Conservation (phyloP, 31 red algal species). For the Asparagopsis taxiformis region DNA sequence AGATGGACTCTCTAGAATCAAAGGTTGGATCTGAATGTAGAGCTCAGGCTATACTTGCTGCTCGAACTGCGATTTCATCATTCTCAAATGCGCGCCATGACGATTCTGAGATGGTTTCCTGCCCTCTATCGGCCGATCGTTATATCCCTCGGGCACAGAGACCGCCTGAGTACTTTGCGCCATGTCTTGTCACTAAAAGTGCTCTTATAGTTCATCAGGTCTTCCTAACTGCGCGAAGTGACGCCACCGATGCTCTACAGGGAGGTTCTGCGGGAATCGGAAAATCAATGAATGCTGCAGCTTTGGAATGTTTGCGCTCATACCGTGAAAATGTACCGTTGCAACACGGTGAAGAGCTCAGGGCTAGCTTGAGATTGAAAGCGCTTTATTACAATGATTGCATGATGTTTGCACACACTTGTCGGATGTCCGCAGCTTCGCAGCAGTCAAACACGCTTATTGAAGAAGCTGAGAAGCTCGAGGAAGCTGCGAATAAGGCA, state of each 20-base stretch:
- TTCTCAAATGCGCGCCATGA: slow-evolving; percentile 69
- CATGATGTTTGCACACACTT: slow-evolving; percentile 56
- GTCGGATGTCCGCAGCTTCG: slow-evolving; percentile 15
- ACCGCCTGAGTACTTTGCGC: slow-evolving; percentile 54
- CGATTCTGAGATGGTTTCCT: slow-evolving; percentile 55
- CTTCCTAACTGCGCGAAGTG: slow-evolving; percentile 41
- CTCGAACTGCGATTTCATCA: slow-evolving; percentile 39
- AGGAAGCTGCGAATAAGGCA: slow-evolving; percentile 55
- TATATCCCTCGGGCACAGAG: slow-evolving; percentile 49
- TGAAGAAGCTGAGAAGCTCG: slow-evolving; percentile 20
- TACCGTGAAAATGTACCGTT: slow-evolving; percentile 75
- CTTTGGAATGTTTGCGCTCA: slow-evolving; percentile 63
- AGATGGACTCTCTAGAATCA: slow-evolving; percentile 48
- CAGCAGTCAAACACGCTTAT: not conserved
- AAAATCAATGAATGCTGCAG: slow-evolving; percentile 49
- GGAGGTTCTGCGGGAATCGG: slow-evolving; percentile 57
- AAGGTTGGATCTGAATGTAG: slow-evolving; percentile 69
- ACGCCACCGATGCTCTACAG: slow-evolving; percentile 50
- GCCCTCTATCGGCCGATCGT: slow-evolving; percentile 45
- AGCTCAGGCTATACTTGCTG: slow-evolving; percentile 64
- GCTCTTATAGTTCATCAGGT: slow-evolving; percentile 67
- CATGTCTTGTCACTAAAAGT: slow-evolving; percentile 55
- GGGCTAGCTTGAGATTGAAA: slow-evolving; percentile 70
- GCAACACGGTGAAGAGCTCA: slow-evolving; percentile 65
- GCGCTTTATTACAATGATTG: slow-evolving; percentile 79